These are phyloP conservation scores for Fraxinus anomala DNA, from an alignment of 257 asterid species.

Conservation along the genomic window DNA sequence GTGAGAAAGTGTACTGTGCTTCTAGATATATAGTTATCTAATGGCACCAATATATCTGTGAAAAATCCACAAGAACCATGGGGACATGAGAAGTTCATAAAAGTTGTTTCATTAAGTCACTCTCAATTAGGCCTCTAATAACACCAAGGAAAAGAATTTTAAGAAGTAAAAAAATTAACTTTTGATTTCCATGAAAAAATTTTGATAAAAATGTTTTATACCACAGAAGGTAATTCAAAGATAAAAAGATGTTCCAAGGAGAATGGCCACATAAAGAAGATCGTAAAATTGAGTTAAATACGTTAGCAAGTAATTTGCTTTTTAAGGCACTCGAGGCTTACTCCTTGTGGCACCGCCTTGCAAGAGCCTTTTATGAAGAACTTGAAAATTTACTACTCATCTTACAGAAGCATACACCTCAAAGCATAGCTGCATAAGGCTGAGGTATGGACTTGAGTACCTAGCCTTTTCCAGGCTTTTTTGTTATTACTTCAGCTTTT, in stretches of 20 bases:
- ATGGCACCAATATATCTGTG: constrained; percentile 88
- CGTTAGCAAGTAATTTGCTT: neutral
- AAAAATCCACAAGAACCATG: constrained; percentile 24
- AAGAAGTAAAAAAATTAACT: neutral
- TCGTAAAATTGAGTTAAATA: neutral
- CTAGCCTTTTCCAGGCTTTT: neutral
- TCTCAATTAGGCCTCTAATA: neutral
- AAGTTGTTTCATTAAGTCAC: constrained; percentile 5
- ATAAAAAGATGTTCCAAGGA: neutral
- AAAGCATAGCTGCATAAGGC: neutral
- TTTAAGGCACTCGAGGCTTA: neutral
- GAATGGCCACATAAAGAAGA: neutral
- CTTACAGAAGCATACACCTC: neutral
- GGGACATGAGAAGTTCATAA: constrained; percentile 7
- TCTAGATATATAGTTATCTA: constrained; percentile 93
- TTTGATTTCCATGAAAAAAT: constrained; percentile 2
- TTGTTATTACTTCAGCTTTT: neutral
- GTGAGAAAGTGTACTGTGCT: constrained; percentile 80
- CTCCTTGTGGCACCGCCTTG: neutral
- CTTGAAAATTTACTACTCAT: neutral
- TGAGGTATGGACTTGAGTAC: neutral
- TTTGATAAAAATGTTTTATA: neutral
- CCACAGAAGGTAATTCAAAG: neutral
- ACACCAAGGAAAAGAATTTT: neutral
- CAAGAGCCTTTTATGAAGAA: neutral